Percentiles rank a stretch among this genome's conserved stretches.
Evolutionary conservation across 306 rosid species (phyloP).

Genomic region (Citrullus mucosospermus): DNA sequence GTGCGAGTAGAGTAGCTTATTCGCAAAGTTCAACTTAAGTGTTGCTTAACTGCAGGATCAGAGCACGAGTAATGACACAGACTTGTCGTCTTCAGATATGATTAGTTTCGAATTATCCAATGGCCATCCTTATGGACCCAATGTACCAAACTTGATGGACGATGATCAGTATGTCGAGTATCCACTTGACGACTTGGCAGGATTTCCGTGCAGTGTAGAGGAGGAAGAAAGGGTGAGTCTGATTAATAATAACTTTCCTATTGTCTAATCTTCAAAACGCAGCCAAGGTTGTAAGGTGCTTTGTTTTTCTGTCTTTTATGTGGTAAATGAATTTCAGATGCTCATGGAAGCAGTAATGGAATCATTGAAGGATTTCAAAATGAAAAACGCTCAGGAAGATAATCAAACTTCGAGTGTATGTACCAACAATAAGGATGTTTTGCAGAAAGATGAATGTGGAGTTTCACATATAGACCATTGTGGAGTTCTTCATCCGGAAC

Average conservation of each 20-base stretch:
- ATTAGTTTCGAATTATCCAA: slow-evolving; percentile 81
- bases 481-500: slow-evolving; percentile 18
- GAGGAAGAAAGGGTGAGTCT: slow-evolving; percentile 77
- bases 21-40: neutral
- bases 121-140: slow-evolving; percentile 46
- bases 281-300: neutral
- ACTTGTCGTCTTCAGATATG: slow-evolving; percentile 71
- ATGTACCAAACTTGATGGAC: slow-evolving; percentile 44
- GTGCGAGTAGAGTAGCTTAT: neutral
- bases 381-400: slow-evolving; percentile 26
- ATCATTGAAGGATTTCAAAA: slow-evolving; percentile 54
- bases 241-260: slow-evolving; percentile 1
- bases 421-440: slow-evolving; percentile 14
- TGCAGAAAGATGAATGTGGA: slow-evolving; percentile 17
- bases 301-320: neutral
- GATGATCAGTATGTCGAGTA: slow-evolving; percentile 82
- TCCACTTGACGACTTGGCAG: slow-evolving; percentile 60
- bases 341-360: slow-evolving; percentile 61
- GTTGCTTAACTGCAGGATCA: slow-evolving; percentile 33
- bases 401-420: slow-evolving; percentile 16
- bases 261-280: slow-evolving; percentile 1
- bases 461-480: slow-evolving; percentile 17
- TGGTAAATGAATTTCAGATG: slow-evolving; percentile 37
- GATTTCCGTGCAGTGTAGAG: slow-evolving; percentile 47
- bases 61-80: slow-evolving; percentile 27